Percentiles rank a stretch among this genome's conserved stretches.
phyloP scores from a whole-genome alignment of 2,329 filamentous ascomycete species.

The Neonectria sp. region DNA sequence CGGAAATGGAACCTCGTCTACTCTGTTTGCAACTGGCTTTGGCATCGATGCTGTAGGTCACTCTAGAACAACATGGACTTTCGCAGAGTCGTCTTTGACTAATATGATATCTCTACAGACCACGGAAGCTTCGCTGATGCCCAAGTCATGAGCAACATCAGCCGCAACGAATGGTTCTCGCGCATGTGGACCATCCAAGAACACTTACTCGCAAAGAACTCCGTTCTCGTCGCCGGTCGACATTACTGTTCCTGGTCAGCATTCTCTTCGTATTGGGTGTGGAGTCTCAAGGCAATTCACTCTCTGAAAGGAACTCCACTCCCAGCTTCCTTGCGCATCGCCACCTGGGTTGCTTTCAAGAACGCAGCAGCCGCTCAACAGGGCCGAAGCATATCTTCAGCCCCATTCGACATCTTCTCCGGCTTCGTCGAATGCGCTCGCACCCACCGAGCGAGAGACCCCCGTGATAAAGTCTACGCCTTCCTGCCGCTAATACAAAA shows the following conservation, averaged over 20 bases:
- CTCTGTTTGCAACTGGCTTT: slow-evolving; percentile 30
- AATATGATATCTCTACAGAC: slow-evolving; percentile 4
- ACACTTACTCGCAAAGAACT: slow-evolving; percentile 31
- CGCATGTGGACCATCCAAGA: slow-evolving; percentile 42
- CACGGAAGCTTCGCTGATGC: slow-evolving; percentile 25
- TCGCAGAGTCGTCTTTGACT: background rate
- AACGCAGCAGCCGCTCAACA: slow-evolving; percentile 23
- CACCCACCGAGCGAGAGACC: slow-evolving; percentile 31
- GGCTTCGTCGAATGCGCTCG: slow-evolving; percentile 36
- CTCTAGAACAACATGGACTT: slow-evolving; percentile 15
- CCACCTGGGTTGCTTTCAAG: slow-evolving; percentile 34
- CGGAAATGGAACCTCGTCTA: slow-evolving; percentile 37
- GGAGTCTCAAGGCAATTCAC: slow-evolving; percentile 31
- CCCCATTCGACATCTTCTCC: slow-evolving; percentile 31
- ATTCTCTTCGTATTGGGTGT: slow-evolving; percentile 37
- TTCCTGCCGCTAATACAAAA: slow-evolving; percentile 35
- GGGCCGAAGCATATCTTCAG: slow-evolving; percentile 19
- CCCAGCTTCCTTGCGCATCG: slow-evolving; percentile 30
- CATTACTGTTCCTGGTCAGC: slow-evolving; percentile 32
- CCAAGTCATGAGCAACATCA: slow-evolving; percentile 29
- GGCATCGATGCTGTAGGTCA: slow-evolving; percentile 29
- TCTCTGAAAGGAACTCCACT: slow-evolving; percentile 22
- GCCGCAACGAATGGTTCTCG: slow-evolving; percentile 37
- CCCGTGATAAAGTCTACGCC: slow-evolving; percentile 34
- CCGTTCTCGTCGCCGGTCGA: slow-evolving; percentile 25